A percentile compares a stretch with the other conserved stretches of the same genome.
Evolutionary conservation across 257 asterid species (phyloP).

Genomic region (Verbascum thapsus): DNA sequence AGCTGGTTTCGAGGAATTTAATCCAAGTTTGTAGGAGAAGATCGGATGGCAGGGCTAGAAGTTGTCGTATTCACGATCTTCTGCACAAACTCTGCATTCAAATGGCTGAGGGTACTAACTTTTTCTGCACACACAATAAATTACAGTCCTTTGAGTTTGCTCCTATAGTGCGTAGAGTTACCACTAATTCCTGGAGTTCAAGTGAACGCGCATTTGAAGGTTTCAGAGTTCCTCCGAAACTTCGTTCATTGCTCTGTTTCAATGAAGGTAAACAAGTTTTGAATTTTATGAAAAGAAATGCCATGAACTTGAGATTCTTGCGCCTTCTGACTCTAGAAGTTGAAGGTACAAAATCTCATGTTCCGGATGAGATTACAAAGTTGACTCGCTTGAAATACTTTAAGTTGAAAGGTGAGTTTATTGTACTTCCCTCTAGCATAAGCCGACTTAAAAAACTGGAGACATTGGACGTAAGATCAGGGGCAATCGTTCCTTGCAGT

Average conservation of each 20-base stretch:
- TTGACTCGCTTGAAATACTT: background rate
- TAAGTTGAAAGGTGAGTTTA: background rate
- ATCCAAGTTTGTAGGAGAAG: background rate
- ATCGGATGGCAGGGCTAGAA: background rate
- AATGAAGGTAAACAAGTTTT: too few relatives aligned
- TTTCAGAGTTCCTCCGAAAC: background rate
- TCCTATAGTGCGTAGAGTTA: background rate
- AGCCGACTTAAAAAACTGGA: background rate
- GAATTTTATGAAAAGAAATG: too few relatives aligned
- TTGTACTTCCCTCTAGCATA: background rate
- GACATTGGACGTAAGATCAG: background rate
- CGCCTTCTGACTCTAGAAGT: background rate
- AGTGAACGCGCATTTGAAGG: background rate
- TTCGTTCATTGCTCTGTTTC: background rate
- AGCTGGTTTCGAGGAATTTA: background rate
- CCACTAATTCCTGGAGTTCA: background rate
- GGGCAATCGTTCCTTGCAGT: background rate
- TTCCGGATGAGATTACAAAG: background rate
- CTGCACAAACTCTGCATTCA: background rate
- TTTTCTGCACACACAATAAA: background rate
- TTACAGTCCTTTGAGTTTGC: background rate
- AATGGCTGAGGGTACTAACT: background rate
- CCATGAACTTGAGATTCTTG: background rate
- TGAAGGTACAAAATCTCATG: background rate
- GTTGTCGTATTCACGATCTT: background rate